These are phyloP conservation scores for Solanum chacoense DNA, from an alignment of 305 asterid genomes.

Conservation along the genomic window DNA sequence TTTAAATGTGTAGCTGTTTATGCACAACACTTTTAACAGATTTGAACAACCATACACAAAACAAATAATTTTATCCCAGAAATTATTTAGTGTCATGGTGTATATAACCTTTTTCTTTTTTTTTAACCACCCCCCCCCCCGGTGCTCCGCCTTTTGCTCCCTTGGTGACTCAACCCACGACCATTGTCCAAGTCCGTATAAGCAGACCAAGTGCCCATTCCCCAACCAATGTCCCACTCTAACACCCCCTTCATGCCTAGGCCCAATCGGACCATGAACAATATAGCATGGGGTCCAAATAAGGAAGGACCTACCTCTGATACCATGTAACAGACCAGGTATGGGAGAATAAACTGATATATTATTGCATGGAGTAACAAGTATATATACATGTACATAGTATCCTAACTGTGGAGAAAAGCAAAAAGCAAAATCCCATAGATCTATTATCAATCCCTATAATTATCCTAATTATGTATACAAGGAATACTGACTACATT, in stretches of 20 bases:
- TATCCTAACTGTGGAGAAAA: not conserved
- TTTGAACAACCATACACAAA: not conserved
- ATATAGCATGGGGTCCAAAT: not conserved
- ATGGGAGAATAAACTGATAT: not conserved
- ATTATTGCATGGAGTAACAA: not conserved
- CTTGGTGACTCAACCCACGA: not conserved
- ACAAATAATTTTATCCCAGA: not conserved
- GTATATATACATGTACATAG: not conserved
- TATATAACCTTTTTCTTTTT: no score
- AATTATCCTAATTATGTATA: not conserved
- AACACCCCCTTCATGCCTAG: not conserved
- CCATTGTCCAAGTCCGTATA: not conserved
- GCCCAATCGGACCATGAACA: not conserved
- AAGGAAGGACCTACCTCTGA: not conserved
- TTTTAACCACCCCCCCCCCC: not conserved
- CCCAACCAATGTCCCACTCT: not conserved
- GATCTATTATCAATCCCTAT: not conserved
- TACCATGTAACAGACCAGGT: not conserved
- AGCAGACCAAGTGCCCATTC: not conserved
- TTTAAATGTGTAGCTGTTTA: not conserved
- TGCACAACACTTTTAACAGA: not conserved
- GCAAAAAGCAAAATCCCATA: not conserved
- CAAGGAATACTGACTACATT: not conserved
- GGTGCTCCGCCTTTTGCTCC: not conserved
- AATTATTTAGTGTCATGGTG: no score